Evolutionary conservation across 371 early-diverging fungal species (phyloP), one percentile per base, ranked within the genome.

Genomic region (Dichotomocladium elegans): DNA sequence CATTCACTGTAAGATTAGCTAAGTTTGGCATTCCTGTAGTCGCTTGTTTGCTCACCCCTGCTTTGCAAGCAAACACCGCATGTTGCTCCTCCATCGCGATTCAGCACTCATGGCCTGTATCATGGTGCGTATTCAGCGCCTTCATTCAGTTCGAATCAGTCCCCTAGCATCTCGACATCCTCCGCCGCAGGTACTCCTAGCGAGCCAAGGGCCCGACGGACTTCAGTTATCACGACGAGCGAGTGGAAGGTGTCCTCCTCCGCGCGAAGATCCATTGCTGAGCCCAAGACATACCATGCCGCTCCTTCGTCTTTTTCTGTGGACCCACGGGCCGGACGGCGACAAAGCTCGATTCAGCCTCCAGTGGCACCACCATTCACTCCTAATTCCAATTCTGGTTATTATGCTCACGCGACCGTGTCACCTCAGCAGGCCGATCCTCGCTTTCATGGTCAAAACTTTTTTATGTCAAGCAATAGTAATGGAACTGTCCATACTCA

Each of bases 351-450:
- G 3, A 22, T 41, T 29, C 42, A 41, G 17, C 42, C 17, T 30
- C 52, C 52, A 17, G 34, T 43, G 27, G 43, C 53, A 33, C 53
- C 53, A 11, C 43, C 53, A 2, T 43, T 43, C 25, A 52, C 53
- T 14, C 53, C 53, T 25, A 43, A 22, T 21, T 33, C 49, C 45
- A 15, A 44, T 17, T 26, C 26, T 44, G 45, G 45, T 10, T 52
- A 52, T 24, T 52, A 42, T 52, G 41, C 52, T 22, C 52, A 42
- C 19, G 34, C 31, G 11, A 31, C 43, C 42, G 29, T 42, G 43
- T 52, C 52, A 41, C 52, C 52, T 14, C 52, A 42, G 24, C 26
- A 45, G 4, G 19, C 2, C 2, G 12, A 33, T 33, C 34, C 10
- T 37, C 37, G 21, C 8, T 21, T 17, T 37, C 1, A 12, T 12